Conservation (phyloP, 768 basidiomycete genomes). For the Collybia sordida region DNA sequence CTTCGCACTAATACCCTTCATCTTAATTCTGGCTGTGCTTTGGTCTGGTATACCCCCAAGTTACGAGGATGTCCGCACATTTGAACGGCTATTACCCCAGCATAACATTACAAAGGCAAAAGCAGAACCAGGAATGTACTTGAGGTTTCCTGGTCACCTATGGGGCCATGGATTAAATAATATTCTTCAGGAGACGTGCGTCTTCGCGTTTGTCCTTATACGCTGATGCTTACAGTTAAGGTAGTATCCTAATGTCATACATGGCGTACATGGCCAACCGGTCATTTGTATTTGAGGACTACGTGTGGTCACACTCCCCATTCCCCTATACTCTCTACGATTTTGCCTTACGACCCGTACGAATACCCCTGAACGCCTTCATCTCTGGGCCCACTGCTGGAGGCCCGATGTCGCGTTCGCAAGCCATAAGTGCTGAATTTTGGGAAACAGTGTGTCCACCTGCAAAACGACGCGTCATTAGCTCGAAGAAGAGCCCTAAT, state of each 20-base stretch:
- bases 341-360: slow-evolving; percentile 48
- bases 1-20: slow-evolving; percentile 13
- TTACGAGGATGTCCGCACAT: slow-evolving; percentile 18
- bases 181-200: slow-evolving; percentile 60
- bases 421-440: slow-evolving; percentile 48
- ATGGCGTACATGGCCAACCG: slow-evolving; percentile 49
- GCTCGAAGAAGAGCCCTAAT: slow-evolving; percentile 32
- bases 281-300: slow-evolving; percentile 64
- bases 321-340: slow-evolving; percentile 56
- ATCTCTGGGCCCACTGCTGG: slow-evolving; percentile 58
- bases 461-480: slow-evolving; percentile 28
- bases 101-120: slow-evolving; percentile 14
- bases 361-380: slow-evolving; percentile 59
- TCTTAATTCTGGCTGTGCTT: slow-evolving; percentile 16
- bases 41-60: slow-evolving; percentile 23
- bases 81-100: slow-evolving; percentile 19
- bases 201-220: slow-evolving; percentile 9
- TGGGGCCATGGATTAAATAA: slow-evolving; percentile 68
- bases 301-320: slow-evolving; percentile 56
- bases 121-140: slow-evolving; percentile 26
- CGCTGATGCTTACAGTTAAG: background rate
- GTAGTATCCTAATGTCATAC: slow-evolving; percentile 51
- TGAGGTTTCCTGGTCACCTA: slow-evolving; percentile 53
- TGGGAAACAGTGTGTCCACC: slow-evolving; percentile 49
- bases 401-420: slow-evolving; percentile 30